phyloP scores from a whole-genome alignment of 1,284 basidiomycete species.

The Phaffia rhodozyma region DNA sequence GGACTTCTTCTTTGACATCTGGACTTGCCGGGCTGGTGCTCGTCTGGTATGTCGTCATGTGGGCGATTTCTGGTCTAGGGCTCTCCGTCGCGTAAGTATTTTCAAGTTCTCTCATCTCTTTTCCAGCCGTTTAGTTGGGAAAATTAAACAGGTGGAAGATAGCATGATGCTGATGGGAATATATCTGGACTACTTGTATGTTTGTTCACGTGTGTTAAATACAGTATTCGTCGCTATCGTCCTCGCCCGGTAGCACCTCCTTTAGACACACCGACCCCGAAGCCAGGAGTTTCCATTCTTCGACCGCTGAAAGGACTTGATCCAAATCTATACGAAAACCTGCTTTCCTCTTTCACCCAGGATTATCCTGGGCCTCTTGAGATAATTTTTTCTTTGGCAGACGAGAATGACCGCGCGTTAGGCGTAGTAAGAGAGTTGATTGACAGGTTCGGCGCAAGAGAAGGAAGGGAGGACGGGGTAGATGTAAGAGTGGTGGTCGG shows the following conservation, averaged over 20 bases:
- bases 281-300: conserved; percentile 78
- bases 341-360: conserved; percentile 78
- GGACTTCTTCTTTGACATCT: no score
- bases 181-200: conserved; percentile 18
- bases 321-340: conserved; percentile 81
- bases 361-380: conserved; percentile 73
- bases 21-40: conserved; percentile 43
- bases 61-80: conserved; percentile 63
- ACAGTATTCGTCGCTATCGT: conserved; percentile 56
- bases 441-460: conserved; percentile 43
- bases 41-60: conserved; percentile 60
- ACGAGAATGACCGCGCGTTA: conserved; percentile 69
- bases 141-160: background rate
- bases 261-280: conserved; percentile 41
- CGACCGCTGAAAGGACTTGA: conserved; percentile 86
- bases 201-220: conserved; percentile 16
- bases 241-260: conserved; percentile 50
- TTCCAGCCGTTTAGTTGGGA: background rate
- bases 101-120: conserved; percentile 2
- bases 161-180: background rate
- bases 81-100: conserved; percentile 62
- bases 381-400: conserved; percentile 72
- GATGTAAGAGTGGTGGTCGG: conserved; percentile 62
- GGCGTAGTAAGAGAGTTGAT: conserved; percentile 62
- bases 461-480: conserved; percentile 42